These are phyloP conservation scores for Dryas drummondii DNA, from an alignment of 306 rosid species.

Conservation along the genomic window DNA sequence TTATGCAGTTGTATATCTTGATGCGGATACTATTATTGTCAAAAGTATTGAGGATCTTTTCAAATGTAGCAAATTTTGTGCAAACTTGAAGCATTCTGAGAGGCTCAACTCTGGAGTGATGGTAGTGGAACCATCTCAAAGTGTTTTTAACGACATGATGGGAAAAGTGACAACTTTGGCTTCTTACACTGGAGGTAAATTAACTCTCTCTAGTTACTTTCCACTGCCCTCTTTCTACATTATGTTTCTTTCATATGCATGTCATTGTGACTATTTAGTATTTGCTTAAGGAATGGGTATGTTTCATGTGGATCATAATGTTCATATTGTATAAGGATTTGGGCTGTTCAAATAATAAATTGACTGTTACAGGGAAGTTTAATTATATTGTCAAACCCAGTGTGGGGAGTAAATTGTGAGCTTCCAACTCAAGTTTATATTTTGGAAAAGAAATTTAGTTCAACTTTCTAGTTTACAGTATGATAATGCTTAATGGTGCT, in stretches of 20 bases:
- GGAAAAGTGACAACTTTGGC: constrained; percentile 64
- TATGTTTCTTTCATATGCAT: background rate
- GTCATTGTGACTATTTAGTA: background rate
- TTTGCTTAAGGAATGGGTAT: background rate
- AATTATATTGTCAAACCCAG: background rate
- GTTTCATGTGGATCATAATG: background rate
- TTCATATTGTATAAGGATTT: background rate
- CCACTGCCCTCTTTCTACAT: background rate
- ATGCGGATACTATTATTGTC: constrained; percentile 93
- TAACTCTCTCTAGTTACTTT: constrained; percentile 2
- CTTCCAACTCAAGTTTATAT: background rate
- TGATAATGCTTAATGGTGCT: background rate
- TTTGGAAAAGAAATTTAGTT: background rate
- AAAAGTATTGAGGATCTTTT: constrained; percentile 88
- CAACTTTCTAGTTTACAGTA: background rate
- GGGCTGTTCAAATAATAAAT: background rate
- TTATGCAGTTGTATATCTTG: constrained; percentile 93
- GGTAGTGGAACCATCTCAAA: constrained; percentile 89
- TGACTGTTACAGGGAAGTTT: background rate
- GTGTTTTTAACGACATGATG: constrained; percentile 87
- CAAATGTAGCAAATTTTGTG: constrained; percentile 89
- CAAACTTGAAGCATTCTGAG: constrained; percentile 99
- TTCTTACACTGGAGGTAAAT: constrained; percentile 90
- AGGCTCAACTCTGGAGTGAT: constrained; percentile 95
- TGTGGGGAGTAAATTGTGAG: background rate